Percentiles rank a stretch among this genome's conserved stretches.
phyloP scores from a whole-genome alignment of 495 filamentous ascomycete genomes.

The Neurospora tetrasperma region DNA sequence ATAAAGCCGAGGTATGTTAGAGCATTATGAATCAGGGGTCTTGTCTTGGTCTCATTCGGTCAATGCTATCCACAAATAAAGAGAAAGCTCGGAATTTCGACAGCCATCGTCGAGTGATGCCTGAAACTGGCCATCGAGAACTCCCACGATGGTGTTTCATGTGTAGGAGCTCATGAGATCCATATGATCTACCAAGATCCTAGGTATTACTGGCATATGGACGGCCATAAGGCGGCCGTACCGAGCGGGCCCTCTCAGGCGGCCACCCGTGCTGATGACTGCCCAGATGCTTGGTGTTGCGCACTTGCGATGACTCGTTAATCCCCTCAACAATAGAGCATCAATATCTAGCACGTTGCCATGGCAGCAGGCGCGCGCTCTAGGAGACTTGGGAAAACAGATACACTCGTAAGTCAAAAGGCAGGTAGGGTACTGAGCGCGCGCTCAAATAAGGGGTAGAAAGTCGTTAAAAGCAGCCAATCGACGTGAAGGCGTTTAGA shows the following conservation, averaged over 20 bases:
- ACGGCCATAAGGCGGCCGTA: neutral
- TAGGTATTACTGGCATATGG: neutral
- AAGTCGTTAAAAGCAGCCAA: slow-evolving; percentile 12
- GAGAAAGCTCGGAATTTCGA: neutral
- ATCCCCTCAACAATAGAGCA: neutral
- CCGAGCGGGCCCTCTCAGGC: neutral
- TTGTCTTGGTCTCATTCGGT: neutral
- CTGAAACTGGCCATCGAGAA: neutral
- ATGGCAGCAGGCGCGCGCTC: slow-evolving; percentile 24
- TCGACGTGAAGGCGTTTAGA: slow-evolving; percentile 3
- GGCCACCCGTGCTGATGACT: neutral
- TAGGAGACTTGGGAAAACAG: neutral
- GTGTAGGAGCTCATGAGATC: neutral
- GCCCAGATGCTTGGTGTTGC: neutral
- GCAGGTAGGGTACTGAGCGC: neutral
- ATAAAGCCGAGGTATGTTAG: neutral
- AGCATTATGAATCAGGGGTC: neutral
- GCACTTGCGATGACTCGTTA: neutral
- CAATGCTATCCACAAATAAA: neutral
- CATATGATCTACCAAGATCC: neutral
- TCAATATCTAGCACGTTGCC: neutral
- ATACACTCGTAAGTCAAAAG: neutral
- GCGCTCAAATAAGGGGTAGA: neutral
- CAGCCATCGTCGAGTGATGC: neutral
- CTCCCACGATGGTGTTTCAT: neutral